A percentile compares a stretch with the other conserved stretches of the same genome.
These are phyloP conservation scores for Loxodes magnus DNA, from an alignment of 73 alveolate genomes.

Conservation along the genomic window DNA sequence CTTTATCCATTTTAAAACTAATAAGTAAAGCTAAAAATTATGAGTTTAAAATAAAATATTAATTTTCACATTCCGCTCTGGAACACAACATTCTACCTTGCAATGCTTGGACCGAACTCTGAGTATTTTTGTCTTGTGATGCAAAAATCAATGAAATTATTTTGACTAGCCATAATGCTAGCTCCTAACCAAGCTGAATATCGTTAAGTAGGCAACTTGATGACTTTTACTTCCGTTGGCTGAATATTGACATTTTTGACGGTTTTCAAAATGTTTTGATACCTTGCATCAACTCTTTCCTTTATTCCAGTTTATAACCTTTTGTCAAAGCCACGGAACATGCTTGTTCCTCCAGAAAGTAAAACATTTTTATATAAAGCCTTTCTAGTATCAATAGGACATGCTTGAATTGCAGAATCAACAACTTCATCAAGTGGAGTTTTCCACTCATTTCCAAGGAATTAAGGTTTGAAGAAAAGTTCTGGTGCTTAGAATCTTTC, in stretches of 20 bases:
- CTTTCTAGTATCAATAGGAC: constrained; percentile 93
- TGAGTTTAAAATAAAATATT: constrained; percentile 6
- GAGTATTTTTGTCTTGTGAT: constrained; percentile 77
- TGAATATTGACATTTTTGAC: constrained; percentile 41
- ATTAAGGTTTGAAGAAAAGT: constrained; percentile 73
- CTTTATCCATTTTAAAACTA: too few species aligned
- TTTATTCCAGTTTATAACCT: constrained; percentile 65
- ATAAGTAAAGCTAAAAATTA: too few species aligned
- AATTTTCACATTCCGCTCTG: constrained; percentile 16
- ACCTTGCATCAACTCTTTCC: constrained; percentile 66
- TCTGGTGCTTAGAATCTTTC: constrained; percentile 76
- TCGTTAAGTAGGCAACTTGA: constrained; percentile 61
- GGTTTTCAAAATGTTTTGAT: constrained; percentile 28
- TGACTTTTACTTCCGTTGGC: constrained; percentile 63
- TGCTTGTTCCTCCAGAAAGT: constrained; percentile 95
- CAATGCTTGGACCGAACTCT: constrained; percentile 89
- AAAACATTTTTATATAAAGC: constrained; percentile 86
- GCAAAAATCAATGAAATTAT: constrained; percentile 49
- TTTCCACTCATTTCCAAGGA: constrained; percentile 47
- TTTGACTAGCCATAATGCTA: constrained; percentile 51
- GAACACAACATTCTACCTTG: constrained; percentile 86
- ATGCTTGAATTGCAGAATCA: constrained; percentile 72
- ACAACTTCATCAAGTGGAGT: constrained; percentile 73
- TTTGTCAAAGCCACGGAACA: constrained; percentile 80
- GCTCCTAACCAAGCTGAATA: constrained; percentile 97